A percentile compares a stretch with the other conserved stretches of the same genome.
Evolutionary conservation across 345 rosid species (phyloP).

Genomic region (Diplotaxis tenuifolia): DNA sequence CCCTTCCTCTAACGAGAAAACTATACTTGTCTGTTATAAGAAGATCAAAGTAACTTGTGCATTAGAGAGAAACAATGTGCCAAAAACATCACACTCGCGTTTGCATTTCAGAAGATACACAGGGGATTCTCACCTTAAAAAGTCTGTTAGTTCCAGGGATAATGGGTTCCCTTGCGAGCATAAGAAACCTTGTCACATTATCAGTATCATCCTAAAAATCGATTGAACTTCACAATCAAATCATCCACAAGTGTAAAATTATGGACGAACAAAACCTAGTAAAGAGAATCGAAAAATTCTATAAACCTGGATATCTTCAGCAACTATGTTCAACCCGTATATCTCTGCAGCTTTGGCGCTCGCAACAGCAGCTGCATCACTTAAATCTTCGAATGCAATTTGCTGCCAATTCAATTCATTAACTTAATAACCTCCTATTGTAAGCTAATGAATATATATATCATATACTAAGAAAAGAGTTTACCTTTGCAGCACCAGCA

Average conservation of each 20-base stretch:
- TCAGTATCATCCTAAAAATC: constrained; percentile 69
- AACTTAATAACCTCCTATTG: constrained; percentile 15
- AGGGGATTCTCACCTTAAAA: constrained; percentile 69
- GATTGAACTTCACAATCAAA: constrained; percentile 29
- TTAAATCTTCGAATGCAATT: constrained; percentile 61
- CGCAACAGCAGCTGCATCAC: constrained; percentile 90
- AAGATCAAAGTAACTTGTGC: constrained; percentile 19
- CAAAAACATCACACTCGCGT: not conserved
- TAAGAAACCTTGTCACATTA: constrained; percentile 89
- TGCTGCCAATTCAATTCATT: constrained; percentile 40
- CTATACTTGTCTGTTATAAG: constrained; percentile 85
- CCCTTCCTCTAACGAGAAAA: constrained; percentile 94
- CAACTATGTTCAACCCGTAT: constrained; percentile 84
- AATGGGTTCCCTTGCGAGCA: constrained; percentile 97
- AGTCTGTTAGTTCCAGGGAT: constrained; percentile 84
- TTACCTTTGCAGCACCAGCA: constrained; percentile 97
- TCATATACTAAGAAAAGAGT: not conserved
- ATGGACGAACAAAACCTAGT: not conserved
- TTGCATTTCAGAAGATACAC: not conserved
- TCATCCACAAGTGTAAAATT: constrained; percentile 3
- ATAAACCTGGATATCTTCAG: constrained; percentile 87
- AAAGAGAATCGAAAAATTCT: not conserved
- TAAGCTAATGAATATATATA: not conserved
- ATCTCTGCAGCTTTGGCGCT: constrained; percentile 78
- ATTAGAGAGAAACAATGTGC: not conserved